Base-by-base conservation (phyloP, 73 alveolate species). In the Uronychia binucleata region DNA sequence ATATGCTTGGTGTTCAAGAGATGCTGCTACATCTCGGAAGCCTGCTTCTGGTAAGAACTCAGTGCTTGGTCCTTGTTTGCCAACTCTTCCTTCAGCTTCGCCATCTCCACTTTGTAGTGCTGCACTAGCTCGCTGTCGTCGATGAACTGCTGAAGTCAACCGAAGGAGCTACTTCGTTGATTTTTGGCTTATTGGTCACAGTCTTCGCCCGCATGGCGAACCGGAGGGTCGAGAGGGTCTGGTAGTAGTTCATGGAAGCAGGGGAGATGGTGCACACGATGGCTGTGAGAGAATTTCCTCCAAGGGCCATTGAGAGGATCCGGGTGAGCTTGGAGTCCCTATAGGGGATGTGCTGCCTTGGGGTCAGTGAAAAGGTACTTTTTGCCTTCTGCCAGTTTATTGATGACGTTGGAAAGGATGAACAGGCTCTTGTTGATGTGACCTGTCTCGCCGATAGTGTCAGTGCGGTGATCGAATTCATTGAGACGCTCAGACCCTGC, bases 401-500 rank as follows among this genome's bases (percentile, higher is more conserved):
- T 93, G 33, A 95, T 95, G 0, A 95, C 99, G 77, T 95, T 95
- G n/a, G 99, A 77, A 32, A 95, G 91, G 57, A 93, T 90, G 78
- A 95, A 95, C 74, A 95, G 92, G 76, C 95, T 82, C 81, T 95
- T 95, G 79, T 95, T 95, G 81, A 95, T 95, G 80, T 93, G 92
- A 0, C 97, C 97, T 19, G 99, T 93, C 88, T 95, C 95, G 0
- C 92, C 95, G 8, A 84, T 33, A 13, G 91, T 78, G 59, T 84
- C 95, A 26, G 77, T 59, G 59, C 91, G 90, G 34, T 29, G 31
- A 19, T 91, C 96, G 80, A 83, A 91, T 67, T 94, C 98, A 85
- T 88, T 93, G 27, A 97, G 88, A 74, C 99, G 81, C 75, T 97
- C 99, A 58, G 98, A 89, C 26, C 99, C 99, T 0, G 99, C 99